Evolutionary conservation across 2,329 filamentous ascomycete species (phyloP).

Genomic region (Penicillium sp.): DNA sequence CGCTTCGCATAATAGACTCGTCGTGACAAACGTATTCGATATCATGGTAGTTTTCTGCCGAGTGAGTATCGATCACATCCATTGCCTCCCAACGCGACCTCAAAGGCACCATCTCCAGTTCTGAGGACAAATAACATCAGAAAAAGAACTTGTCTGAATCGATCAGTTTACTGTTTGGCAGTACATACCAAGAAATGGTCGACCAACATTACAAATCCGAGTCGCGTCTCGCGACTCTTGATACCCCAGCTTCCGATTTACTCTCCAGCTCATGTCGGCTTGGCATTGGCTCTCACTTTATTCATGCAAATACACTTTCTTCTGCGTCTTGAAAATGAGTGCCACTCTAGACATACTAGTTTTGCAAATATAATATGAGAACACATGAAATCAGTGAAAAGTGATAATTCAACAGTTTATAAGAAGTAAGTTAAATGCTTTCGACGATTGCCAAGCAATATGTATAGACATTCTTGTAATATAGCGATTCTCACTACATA

Average conservation of each 20-base stretch:
- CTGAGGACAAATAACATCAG: not conserved
- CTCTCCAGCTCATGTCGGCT: constrained; percentile 4
- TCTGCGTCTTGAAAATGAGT: constrained; percentile 4
- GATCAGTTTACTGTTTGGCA: constrained; percentile 4
- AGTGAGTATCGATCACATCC: not conserved
- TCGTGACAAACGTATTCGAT: not conserved
- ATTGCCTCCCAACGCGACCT: not conserved
- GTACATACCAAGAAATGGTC: constrained; percentile 10
- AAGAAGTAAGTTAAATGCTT: too few species aligned
- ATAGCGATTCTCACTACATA: too few species aligned
- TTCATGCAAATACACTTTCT: constrained; percentile 11
- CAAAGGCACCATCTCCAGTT: not conserved
- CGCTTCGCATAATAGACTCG: constrained; percentile 72
- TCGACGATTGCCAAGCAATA: too few species aligned
- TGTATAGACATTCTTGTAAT: too few species aligned
- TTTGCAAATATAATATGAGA: not conserved
- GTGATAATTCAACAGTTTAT: too few species aligned
- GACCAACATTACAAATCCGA: constrained; percentile 17
- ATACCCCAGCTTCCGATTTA: constrained; percentile 26
- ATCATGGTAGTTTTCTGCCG: not conserved
- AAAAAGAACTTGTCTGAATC: constrained; percentile 3
- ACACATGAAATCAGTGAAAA: not conserved
- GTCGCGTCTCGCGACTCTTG: constrained; percentile 28
- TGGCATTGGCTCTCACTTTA: constrained; percentile 7
- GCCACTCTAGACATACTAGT: constrained; percentile 1